Conservation (phyloP, 352 stramenopile species). For the Saprolegnia diclina region DNA sequence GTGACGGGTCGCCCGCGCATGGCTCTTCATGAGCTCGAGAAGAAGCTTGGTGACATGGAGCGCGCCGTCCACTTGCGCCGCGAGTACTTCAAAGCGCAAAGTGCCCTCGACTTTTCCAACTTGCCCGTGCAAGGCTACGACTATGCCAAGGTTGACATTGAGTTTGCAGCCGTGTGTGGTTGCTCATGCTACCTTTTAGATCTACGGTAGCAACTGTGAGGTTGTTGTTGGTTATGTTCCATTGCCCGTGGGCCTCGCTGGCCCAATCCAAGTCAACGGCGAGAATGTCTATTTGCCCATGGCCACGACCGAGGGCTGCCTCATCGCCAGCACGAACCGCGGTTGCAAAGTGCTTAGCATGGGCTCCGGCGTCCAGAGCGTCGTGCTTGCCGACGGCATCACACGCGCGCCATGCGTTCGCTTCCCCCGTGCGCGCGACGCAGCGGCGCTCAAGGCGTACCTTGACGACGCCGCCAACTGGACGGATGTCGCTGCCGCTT, state of each 20-base stretch:
- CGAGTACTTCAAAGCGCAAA: constrained; percentile 32
- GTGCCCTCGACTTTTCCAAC: constrained; percentile 10
- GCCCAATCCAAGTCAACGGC: constrained; percentile 80
- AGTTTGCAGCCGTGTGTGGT: not conserved
- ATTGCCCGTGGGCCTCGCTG: constrained; percentile 82
- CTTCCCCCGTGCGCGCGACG: constrained; percentile 41
- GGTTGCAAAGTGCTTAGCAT: constrained; percentile 82
- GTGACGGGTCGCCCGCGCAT: constrained; percentile 19
- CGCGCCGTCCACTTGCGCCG: constrained; percentile 72
- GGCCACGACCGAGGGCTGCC: constrained; percentile 88
- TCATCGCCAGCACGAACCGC: constrained; percentile 86
- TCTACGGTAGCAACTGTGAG: constrained; percentile 89
- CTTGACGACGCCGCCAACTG: constrained; percentile 56
- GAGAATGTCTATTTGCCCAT: constrained; percentile 84
- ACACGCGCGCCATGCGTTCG: constrained; percentile 83
- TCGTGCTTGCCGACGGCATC: constrained; percentile 83
- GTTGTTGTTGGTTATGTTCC: constrained; percentile 88
- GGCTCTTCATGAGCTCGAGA: constrained; percentile 76
- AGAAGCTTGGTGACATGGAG: constrained; percentile 61
- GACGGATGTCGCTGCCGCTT: constrained; percentile 54
- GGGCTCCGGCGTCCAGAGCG: constrained; percentile 49
- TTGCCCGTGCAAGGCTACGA: constrained; percentile 41
- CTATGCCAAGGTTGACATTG: constrained; percentile 38
- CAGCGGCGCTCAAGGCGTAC: constrained; percentile 45
- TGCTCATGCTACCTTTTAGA: constrained; percentile 25